Evolutionary conservation across 2,329 filamentous ascomycete genomes (phyloP).

Genomic region (Hypoxylon sp.): DNA sequence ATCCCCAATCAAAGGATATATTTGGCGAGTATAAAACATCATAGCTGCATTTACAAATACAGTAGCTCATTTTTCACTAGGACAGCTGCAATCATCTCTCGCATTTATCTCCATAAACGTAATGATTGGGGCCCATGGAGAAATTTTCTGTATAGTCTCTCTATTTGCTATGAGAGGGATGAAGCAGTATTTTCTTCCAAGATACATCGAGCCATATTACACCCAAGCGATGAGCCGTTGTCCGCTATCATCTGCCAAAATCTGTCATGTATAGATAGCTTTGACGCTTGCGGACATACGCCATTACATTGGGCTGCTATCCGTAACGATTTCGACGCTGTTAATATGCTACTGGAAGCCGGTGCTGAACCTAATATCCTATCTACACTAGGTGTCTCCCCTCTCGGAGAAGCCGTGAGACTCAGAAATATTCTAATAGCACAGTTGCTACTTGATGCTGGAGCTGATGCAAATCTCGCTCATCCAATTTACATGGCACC

Average conservation of each 20-base stretch:
- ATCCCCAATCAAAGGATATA: not conserved
- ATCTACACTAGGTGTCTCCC: not conserved
- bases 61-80: not conserved
- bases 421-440: not conserved
- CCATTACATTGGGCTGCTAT: not conserved
- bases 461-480: not conserved
- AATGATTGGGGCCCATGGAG: too few relatives aligned
- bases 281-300: not conserved
- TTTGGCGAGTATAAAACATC: not conserved
- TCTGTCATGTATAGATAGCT: not conserved
- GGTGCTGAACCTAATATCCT: not conserved
- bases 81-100: not conserved
- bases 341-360: not conserved
- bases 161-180: not conserved
- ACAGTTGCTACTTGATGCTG: not conserved
- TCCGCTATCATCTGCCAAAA: not conserved
- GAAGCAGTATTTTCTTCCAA: not conserved
- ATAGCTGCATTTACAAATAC: not conserved
- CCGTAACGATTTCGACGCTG: not conserved
- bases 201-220: not conserved
- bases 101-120: not conserved
- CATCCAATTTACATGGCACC: accelerated
- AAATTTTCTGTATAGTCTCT: not conserved
- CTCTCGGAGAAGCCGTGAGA: not conserved
- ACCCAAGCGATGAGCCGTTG: not conserved